A percentile compares a stretch with the other conserved stretches of the same genome.
Conservation (phyloP, 225 moss, liverwort and hornwort species). For the Anthoceros angustus region DNA sequence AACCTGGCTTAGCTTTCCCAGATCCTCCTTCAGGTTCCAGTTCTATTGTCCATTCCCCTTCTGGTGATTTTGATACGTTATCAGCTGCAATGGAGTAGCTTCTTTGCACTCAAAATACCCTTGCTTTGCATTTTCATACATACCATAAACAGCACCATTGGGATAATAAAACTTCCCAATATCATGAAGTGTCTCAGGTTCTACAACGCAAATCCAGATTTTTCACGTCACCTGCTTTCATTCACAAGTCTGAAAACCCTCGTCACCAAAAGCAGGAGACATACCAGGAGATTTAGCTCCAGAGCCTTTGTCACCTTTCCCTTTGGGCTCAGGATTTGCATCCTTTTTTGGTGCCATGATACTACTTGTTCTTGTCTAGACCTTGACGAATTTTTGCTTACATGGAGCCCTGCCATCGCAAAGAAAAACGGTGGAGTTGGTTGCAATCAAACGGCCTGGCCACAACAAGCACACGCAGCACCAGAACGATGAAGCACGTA, state of each 20-base stretch:
- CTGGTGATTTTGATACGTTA: slow-evolving; percentile 6
- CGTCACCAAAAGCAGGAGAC: background rate
- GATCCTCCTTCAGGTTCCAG: background rate
- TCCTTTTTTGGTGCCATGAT: background rate
- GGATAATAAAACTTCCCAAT: slow-evolving; percentile 16
- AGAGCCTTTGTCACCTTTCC: background rate
- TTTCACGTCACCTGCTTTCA: background rate
- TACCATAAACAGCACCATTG: slow-evolving; percentile 15
- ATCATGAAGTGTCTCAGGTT: slow-evolving; percentile 4
- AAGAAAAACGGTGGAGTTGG: background rate
- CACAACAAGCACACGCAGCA: background rate
- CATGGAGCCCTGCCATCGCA: background rate
- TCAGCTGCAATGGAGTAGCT: background rate
- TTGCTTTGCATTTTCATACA: background rate
- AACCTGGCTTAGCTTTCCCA: slow-evolving; percentile 1
- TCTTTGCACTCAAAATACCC: background rate
- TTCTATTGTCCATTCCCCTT: slow-evolving; percentile 22
- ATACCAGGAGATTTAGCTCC: background rate
- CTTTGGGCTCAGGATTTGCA: background rate
- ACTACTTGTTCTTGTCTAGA: background rate
- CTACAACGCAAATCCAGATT: background rate
- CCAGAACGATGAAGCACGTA: background rate
- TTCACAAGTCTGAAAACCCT: background rate
- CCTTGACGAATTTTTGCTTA: background rate
- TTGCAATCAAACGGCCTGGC: background rate